Conservation (phyloP, 2,329 filamentous ascomycete species). For the Arthrobotrys iridis region DNA sequence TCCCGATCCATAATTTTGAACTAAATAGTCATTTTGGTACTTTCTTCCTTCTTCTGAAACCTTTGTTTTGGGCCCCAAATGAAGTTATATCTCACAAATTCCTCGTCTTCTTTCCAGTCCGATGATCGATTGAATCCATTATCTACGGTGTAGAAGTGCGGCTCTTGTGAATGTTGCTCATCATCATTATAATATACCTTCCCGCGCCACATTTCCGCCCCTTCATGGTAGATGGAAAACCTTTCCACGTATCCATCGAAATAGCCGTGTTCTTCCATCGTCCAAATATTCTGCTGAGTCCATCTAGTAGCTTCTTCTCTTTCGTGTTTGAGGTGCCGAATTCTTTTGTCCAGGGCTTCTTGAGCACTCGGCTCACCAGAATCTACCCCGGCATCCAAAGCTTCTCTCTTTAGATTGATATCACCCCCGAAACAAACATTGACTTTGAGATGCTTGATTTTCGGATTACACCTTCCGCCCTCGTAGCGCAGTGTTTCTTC, state of each 20-base stretch:
- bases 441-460: conserved; percentile 18
- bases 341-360: background rate
- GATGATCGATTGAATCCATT: background rate
- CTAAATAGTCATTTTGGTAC: too few species aligned
- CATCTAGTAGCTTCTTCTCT: background rate
- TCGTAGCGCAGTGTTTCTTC: background rate
- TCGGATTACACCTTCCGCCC: conserved; percentile 24
- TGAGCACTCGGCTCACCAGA: background rate
- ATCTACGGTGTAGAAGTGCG: background rate
- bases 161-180: background rate
- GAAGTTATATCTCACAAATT: conserved; percentile 2
- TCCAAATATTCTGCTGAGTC: background rate
- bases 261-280: background rate
- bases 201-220: background rate
- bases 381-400: background rate
- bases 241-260: conserved; percentile 19
- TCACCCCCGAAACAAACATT: conserved; percentile 15
- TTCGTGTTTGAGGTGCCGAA: background rate
- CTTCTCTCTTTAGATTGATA: background rate
- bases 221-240: conserved; percentile 2
- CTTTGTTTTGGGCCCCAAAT: conserved; percentile 14
- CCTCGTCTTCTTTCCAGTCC: background rate
- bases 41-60: background rate
- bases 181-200: background rate
- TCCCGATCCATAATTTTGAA: too few species aligned